Base-by-base conservation (phyloP, 1,139 yeast genomes). In the Kodamaea ohmeri region DNA sequence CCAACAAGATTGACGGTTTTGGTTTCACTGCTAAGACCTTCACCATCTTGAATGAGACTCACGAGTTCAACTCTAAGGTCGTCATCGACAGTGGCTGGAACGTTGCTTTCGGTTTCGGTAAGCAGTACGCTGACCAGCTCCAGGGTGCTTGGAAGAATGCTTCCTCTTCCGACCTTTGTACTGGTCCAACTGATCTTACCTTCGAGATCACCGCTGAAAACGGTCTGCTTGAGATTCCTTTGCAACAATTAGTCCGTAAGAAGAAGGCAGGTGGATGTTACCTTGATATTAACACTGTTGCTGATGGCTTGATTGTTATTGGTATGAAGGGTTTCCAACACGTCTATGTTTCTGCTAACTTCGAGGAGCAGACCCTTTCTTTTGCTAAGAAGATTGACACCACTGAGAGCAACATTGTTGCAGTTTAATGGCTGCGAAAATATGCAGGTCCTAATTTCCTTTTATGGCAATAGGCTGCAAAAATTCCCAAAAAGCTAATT, bases 271-370 rank as follows among this genome's bases (percentile, higher is more conserved):
- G 34, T 3, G n/a, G n/a, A n/a, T 31, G 34, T 13, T 21, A 20
- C 19, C 11, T 31, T 9, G 34, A 31, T 14, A 7, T 31, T 13
- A 7, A 13, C 15, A 17, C 32, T 6, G 25, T 5, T 11, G 18
- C 20, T 4, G 30, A 27, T 4, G 28, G 28, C 4, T 21, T 8
- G 19, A 13, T 31, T 8, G 34, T 31, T 8, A 30, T 30, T n/a
- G 33, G 33, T 15, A 19, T 17, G 25, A 30, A 30, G 33, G 33
- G 33, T 4, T 25, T 19, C 16, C 24, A 18, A 14, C 33, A 30
- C 16, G 33, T 30, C 7, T 30, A 30, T 19, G 7, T 30, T 18
- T 19, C 25, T 5, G 24, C 25, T 8, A 30, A 30, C 16, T 30
- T 30, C n/a, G 33, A 30, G 3, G 17, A 18, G 17, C 17, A 17